Conservation (phyloP, 2,329 filamentous ascomycete species). For the Epichloe gansuensis region DNA sequence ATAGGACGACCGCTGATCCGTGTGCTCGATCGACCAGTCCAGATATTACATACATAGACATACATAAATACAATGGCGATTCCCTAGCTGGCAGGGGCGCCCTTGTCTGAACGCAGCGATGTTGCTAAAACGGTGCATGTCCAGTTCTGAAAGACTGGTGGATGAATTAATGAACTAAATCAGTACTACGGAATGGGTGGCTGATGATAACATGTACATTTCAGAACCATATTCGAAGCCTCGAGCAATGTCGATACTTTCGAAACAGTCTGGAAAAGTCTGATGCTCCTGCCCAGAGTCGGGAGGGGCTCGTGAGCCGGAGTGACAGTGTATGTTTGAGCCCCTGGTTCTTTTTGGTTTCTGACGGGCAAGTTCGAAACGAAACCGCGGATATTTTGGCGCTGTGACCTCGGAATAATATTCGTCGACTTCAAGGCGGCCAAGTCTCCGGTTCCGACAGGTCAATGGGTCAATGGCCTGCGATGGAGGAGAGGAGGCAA, state of each 20-base stretch:
- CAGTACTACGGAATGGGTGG: too few species aligned
- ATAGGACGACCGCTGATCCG: background rate
- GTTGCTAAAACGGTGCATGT: too few species aligned
- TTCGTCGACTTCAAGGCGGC: background rate
- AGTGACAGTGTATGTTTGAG: background rate
- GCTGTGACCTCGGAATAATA: background rate
- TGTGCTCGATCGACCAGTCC: background rate
- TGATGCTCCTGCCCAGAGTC: background rate
- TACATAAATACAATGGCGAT: background rate
- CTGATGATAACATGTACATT: too few species aligned
- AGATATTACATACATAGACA: background rate
- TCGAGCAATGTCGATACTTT: too few species aligned
- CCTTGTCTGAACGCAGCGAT: too few species aligned
- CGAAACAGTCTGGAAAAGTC: background rate
- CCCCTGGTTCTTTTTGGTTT: background rate
- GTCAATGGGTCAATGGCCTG: too few species aligned
- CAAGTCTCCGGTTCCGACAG: too few species aligned
- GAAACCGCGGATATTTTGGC: background rate
- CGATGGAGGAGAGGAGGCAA: background rate
- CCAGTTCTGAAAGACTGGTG: too few species aligned
- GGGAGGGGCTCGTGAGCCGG: background rate
- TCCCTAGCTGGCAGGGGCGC: background rate
- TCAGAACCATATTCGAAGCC: too few species aligned
- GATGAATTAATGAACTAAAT: too few species aligned
- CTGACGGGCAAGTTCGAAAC: background rate